These are phyloP conservation scores for Aspergillus wentii DNA, from an alignment of 495 filamentous ascomycete species.

Conservation along the genomic window DNA sequence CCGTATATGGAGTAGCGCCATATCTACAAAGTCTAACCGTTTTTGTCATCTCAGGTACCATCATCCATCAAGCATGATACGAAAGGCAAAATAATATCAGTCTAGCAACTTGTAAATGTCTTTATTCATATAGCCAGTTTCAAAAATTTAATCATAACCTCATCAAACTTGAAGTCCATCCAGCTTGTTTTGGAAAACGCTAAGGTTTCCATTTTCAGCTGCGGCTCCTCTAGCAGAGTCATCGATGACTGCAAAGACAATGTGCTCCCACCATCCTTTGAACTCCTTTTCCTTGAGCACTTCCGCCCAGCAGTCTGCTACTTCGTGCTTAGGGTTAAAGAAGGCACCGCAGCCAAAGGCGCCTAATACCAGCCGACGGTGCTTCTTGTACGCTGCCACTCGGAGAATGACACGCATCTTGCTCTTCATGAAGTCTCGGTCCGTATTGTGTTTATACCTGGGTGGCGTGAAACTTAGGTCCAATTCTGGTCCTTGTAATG, in stretches of 20 bases:
- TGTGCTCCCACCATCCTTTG: constrained; percentile 36
- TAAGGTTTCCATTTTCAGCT: too few species aligned
- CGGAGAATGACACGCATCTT: constrained; percentile 58
- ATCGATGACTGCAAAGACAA: constrained; percentile 32
- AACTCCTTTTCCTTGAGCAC: constrained; percentile 52
- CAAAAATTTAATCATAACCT: too few species aligned
- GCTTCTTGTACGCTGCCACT: constrained; percentile 45
- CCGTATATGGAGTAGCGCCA: too few species aligned
- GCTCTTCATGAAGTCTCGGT: constrained; percentile 46
- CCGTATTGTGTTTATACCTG: constrained; percentile 25
- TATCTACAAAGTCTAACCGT: too few species aligned
- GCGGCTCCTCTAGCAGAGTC: too few species aligned
- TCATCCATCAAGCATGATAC: too few species aligned
- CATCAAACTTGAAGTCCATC: too few species aligned
- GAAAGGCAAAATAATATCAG: too few species aligned
- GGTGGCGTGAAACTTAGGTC: constrained; percentile 14
- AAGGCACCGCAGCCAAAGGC: constrained; percentile 66
- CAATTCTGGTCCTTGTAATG: constrained; percentile 41
- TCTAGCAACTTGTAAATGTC: too few species aligned
- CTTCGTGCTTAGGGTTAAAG: constrained; percentile 52
- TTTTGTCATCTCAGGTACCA: too few species aligned
- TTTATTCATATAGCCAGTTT: too few species aligned
- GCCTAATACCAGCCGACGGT: constrained; percentile 55
- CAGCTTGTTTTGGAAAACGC: too few species aligned
- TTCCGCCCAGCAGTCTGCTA: constrained; percentile 56